Conservation (phyloP, 208 protist genomes). For the Acanthamoeba triangularis region DNA sequence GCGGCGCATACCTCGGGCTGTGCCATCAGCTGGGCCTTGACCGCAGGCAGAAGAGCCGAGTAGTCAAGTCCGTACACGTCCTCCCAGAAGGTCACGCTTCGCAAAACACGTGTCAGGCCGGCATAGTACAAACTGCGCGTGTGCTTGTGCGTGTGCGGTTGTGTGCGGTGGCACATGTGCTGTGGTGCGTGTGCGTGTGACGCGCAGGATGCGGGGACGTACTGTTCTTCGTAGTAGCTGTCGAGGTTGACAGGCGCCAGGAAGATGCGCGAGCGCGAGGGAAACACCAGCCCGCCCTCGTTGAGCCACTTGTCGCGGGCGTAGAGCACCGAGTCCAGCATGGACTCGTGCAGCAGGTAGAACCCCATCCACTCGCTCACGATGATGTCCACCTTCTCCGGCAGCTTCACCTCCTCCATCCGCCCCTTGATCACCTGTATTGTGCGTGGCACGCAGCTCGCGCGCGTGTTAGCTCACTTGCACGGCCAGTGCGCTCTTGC, state of each 20-base stretch:
- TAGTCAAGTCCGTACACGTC: constrained; percentile 96
- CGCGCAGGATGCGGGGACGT: neutral
- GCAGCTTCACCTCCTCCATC: constrained; percentile 94
- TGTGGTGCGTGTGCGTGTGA: no score
- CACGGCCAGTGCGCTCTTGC: no score
- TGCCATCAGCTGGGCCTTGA: constrained; percentile 91
- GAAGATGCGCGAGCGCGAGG: neutral
- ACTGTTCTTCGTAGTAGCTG: constrained; percentile 35
- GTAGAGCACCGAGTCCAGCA: constrained; percentile 97
- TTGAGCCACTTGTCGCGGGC: constrained; percentile 95
- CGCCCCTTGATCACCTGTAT: constrained; percentile 89
- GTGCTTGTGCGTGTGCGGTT: no score
- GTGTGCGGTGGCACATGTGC: no score
- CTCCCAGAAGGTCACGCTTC: constrained; percentile 89
- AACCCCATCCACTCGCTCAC: constrained; percentile 98
- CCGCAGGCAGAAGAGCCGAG: constrained; percentile 86
- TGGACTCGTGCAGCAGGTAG: constrained; percentile 97
- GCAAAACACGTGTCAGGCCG: no score
- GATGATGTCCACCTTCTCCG: constrained; percentile 95
- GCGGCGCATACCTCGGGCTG: constrained; percentile 89
- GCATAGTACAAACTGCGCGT: no score
- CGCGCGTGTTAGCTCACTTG: no score
- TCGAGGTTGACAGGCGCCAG: constrained; percentile 13
- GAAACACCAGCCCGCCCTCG: constrained; percentile 46
- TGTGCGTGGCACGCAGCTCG: neutral